Evolutionary conservation across 345 rosid species (phyloP).

Genomic region (Pugionium cornutum): DNA sequence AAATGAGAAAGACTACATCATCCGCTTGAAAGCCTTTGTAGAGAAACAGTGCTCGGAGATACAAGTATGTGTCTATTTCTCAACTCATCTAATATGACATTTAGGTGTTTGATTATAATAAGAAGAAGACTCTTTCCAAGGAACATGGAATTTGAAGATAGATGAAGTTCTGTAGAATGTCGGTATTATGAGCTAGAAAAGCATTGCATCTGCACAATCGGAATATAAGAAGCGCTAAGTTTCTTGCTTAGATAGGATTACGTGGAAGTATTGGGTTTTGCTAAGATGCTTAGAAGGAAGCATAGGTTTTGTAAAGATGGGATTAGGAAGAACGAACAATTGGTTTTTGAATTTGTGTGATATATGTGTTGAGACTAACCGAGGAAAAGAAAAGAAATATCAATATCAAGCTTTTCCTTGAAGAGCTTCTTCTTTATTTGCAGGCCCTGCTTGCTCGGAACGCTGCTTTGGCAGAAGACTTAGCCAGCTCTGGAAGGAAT

Average conservation of each 20-base stretch:
- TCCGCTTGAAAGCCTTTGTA: constrained; percentile 71
- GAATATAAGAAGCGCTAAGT: neutral
- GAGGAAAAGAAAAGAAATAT: neutral
- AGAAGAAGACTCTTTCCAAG: neutral
- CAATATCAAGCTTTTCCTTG: constrained; percentile 10
- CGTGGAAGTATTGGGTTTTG: neutral
- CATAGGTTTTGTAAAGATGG: too few species aligned
- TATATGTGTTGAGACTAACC: too few species aligned
- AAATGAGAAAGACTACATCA: constrained; percentile 65
- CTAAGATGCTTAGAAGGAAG: neutral
- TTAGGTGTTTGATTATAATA: too few species aligned
- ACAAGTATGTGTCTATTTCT: constrained; percentile 51
- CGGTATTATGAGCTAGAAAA: neutral
- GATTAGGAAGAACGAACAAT: neutral
- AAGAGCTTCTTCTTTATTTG: constrained; percentile 21
- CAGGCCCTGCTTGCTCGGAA: constrained; percentile 88
- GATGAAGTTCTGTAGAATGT: neutral
- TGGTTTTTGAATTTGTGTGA: too few species aligned
- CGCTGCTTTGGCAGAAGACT: constrained; percentile 80
- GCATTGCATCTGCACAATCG: neutral
- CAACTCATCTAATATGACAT: neutral
- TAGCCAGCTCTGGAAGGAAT: constrained; percentile 66
- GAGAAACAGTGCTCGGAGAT: constrained; percentile 89
- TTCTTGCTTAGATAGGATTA: neutral
- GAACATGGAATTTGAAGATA: neutral